These are phyloP conservation scores for Mycena filopes DNA, from an alignment of 768 basidiomycete genomes.

Conservation along the genomic window DNA sequence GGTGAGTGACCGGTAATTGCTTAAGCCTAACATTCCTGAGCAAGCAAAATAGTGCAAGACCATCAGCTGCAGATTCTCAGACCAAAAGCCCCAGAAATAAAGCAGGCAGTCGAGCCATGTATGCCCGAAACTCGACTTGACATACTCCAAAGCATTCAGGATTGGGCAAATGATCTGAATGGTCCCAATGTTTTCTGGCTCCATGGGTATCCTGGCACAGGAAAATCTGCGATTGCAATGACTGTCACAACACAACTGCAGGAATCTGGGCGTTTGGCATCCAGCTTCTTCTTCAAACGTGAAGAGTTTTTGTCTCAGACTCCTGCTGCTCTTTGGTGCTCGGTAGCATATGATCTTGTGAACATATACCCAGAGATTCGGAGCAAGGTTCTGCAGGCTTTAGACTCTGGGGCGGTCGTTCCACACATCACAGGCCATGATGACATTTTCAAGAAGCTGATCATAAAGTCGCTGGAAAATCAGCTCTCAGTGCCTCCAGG, in stretches of 20 bases:
- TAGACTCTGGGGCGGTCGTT: neutral
- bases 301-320: constrained; percentile 15
- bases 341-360: constrained; percentile 25
- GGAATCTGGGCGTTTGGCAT: neutral
- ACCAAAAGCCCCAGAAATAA: constrained; percentile 1
- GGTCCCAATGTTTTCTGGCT: constrained; percentile 17
- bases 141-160: neutral
- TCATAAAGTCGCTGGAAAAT: neutral
- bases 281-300: constrained; percentile 21
- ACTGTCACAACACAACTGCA: neutral
- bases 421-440: constrained; percentile 5
- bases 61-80: constrained; percentile 5
- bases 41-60: constrained; percentile 8
- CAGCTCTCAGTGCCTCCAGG: neutral
- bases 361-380: constrained; percentile 5
- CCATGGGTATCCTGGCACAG: constrained; percentile 13
- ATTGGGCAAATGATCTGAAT: neutral
- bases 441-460: constrained; percentile 7
- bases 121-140: constrained; percentile 8
- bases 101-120: neutral
- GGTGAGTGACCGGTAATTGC: constrained; percentile 3
- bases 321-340: constrained; percentile 23
- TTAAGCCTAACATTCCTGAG: neutral
- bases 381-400: neutral
- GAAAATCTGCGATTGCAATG: constrained; percentile 16